Evolutionary conservation across 2,329 filamentous ascomycete species (phyloP).

Genomic region (Acrocalymma vagum): DNA sequence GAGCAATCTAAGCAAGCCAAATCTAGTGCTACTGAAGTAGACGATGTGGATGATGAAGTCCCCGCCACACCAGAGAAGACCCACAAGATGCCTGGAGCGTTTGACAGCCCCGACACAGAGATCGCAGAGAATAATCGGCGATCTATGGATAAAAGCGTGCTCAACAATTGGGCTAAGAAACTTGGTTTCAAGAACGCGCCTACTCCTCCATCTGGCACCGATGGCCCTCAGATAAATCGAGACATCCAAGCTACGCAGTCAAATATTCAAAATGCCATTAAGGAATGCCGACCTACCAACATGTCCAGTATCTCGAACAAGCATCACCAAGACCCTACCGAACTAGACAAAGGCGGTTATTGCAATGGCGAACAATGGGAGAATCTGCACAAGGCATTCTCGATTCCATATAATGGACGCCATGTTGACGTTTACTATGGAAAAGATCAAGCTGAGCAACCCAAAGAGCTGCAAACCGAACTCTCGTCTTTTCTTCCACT

Average conservation of each 20-base stretch:
- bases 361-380: constrained; percentile 48
- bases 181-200: constrained; percentile 43
- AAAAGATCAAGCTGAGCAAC: constrained; percentile 33
- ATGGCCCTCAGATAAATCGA: constrained; percentile 43
- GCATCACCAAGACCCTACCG: constrained; percentile 46
- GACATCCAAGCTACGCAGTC: constrained; percentile 44
- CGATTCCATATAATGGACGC: constrained; percentile 40
- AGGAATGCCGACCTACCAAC: constrained; percentile 44
- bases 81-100: constrained; percentile 46
- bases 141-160: constrained; percentile 33
- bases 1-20: constrained; percentile 42
- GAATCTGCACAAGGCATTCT: constrained; percentile 47
- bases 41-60: constrained; percentile 16
- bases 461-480: constrained; percentile 34
- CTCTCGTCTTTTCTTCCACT: constrained; percentile 41
- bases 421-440: constrained; percentile 48
- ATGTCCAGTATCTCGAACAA: constrained; percentile 42
- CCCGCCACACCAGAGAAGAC: constrained; percentile 39
- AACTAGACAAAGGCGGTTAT: constrained; percentile 47
- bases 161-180: constrained; percentile 48
- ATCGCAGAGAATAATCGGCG: constrained; percentile 29
- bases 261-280: constrained; percentile 48
- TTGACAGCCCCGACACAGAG: constrained; percentile 46
- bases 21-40: constrained; percentile 23
- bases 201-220: constrained; percentile 23